Base-by-base conservation (phyloP, 2,329 filamentous ascomycete species). In the Escovopsis sp. region DNA sequence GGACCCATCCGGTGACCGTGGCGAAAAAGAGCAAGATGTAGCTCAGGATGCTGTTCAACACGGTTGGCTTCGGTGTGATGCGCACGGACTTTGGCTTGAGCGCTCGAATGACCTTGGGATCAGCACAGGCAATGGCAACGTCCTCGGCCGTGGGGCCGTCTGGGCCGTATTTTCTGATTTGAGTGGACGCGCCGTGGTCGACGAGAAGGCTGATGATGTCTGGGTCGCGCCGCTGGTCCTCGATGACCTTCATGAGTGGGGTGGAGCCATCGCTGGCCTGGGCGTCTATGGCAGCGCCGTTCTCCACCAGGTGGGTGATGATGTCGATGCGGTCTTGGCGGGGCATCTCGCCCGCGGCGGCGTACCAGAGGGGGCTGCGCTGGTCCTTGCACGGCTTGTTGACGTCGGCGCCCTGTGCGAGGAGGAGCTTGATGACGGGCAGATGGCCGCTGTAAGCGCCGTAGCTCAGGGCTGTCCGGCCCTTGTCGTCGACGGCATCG, bases 311-410 rank as follows among this genome's bases (percentile, higher is more conserved):
- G 27, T 31, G n/a, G 20, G 31, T 20, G 7, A 44, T 14, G 4
- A 41, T 33, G 5, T 41, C 39, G 1, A 40, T 15, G 10, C 42
- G 39, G 5, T 41, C 33, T 30, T 44, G 39, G 16, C 34, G 20
- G 6, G 20, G 33, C 30, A 44, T 39, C 10, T 35, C 25, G 3
- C 39, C 14, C 16, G 37, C 36, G 25, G 36, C 25, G 6, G 36
- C 20, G n/a, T 41, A 39, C 42, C 42, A 44, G 2, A 44, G 31
- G 4, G 32, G 35, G 10, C 14, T 44, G 2, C 42, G 42, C n/a
- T 32, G 16, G 5, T 35, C 32, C 15, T 39, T 36, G 39, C 39
- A 30, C 30, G 35, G 5, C 4, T 32, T 38, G 20, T 44, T 41
- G 6, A 44, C 42, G 2, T 41, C 15, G 13, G 42, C 42, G 5